phyloP scores from a whole-genome alignment of 768 basidiomycete genomes.

The Hypsizygus marmoreus region DNA sequence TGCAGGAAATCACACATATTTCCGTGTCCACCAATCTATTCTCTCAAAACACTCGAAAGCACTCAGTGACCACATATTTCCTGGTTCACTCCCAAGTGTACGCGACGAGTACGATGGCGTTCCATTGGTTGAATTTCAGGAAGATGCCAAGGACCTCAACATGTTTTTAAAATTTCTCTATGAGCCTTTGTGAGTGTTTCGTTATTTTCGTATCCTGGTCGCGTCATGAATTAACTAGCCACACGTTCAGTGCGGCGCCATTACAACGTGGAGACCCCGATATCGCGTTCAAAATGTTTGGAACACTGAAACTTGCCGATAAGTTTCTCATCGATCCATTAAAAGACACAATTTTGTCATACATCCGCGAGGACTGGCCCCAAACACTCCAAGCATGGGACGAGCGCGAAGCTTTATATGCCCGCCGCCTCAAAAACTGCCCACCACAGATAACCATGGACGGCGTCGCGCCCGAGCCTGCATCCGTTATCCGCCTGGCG shows the following conservation, averaged over 20 bases:
- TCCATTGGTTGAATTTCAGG: conserved; percentile 26
- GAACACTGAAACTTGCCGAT: conserved; percentile 25
- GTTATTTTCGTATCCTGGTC: too few relatives aligned
- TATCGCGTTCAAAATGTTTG: conserved; percentile 26
- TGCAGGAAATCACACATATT: conserved; percentile 25
- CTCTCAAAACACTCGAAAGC: conserved; percentile 28
- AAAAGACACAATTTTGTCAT: conserved; percentile 24
- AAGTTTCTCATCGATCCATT: conserved; percentile 25
- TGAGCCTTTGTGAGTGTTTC: conserved; percentile 24
- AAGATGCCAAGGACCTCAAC: conserved; percentile 24
- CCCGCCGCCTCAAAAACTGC: conserved; percentile 22
- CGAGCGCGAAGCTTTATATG: conserved; percentile 24
- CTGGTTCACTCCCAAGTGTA: conserved; percentile 13
- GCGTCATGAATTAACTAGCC: conserved; percentile 15
- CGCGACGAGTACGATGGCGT: conserved; percentile 25
- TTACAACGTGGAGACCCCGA: conserved; percentile 26
- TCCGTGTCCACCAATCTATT: conserved; percentile 27
- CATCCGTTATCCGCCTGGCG: conserved; percentile 22
- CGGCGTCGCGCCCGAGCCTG: conserved; percentile 24
- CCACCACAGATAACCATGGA: conserved; percentile 26
- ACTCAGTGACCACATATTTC: conserved; percentile 25
- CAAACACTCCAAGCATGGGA: conserved; percentile 25
- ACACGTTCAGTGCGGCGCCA: conserved; percentile 23
- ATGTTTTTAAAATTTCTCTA: conserved; percentile 28
- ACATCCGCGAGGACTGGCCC: conserved; percentile 27